Conservation (phyloP, 1,139 yeast species). For the Diutina mesorugosa region DNA sequence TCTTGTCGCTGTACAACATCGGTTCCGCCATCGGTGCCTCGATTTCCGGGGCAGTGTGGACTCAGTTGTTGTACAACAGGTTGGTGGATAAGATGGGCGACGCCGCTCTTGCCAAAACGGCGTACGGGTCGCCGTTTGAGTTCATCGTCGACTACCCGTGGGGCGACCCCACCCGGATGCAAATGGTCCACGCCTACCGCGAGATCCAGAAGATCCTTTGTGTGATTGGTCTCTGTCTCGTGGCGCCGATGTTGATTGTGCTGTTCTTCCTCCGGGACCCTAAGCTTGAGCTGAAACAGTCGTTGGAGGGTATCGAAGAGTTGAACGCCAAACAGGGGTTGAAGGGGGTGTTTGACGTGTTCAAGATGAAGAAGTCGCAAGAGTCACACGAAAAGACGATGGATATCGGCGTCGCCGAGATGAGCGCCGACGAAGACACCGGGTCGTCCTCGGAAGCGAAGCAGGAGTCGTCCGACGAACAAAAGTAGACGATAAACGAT, state of each 20-base stretch:
- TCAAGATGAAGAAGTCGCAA: neutral
- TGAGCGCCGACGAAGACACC: neutral
- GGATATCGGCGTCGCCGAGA: neutral
- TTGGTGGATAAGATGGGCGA: constrained; percentile 12
- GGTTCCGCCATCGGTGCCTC: constrained; percentile 1
- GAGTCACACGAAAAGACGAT: neutral
- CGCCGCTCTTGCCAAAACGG: constrained; percentile 11
- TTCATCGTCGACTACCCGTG: constrained; percentile 16
- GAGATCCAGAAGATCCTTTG: neutral
- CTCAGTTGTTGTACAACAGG: constrained; percentile 6
- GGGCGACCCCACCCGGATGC: constrained; percentile 21
- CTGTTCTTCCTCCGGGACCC: neutral
- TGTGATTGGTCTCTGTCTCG: neutral
- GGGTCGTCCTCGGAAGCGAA: neutral
- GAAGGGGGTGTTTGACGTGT: neutral
- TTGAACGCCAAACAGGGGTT: neutral
- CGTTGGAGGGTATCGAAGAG: neutral
- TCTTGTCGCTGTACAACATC: neutral
- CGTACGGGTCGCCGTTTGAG: constrained; percentile 17
- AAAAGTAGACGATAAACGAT: too few relatives aligned
- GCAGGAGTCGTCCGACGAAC: neutral
- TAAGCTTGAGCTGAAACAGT: neutral
- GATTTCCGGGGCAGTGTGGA: constrained; percentile 2
- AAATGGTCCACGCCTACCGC: constrained; percentile 11
- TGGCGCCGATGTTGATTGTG: neutral